Evolutionary conservation across 805 yeast genomes (phyloP).

Genomic region (Candida endomychidarum): DNA sequence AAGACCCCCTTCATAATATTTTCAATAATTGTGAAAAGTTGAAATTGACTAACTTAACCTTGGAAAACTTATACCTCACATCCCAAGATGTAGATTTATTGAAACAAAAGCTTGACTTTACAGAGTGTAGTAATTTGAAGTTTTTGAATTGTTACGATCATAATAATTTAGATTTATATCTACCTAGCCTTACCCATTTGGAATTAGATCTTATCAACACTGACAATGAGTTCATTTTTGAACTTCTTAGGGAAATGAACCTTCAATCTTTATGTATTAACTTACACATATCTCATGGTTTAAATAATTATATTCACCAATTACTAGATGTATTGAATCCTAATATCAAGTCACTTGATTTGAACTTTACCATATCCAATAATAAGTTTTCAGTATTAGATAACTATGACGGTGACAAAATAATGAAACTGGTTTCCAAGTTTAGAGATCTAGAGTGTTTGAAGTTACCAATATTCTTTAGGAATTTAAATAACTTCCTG

Average conservation of each 20-base stretch:
- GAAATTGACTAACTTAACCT: slow-evolving; percentile 9
- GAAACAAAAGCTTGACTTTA: slow-evolving; percentile 9
- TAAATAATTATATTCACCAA: slow-evolving; percentile 5
- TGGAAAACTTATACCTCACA: slow-evolving; percentile 16
- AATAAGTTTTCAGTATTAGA: slow-evolving; percentile 9
- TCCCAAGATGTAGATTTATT: slow-evolving; percentile 8
- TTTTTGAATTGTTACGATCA: slow-evolving; percentile 15
- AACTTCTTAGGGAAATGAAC: slow-evolving; percentile 3
- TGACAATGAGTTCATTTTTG: slow-evolving; percentile 8
- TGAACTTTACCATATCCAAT: slow-evolving; percentile 11
- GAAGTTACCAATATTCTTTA: slow-evolving; percentile 12
- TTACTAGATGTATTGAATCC: slow-evolving; percentile 3
- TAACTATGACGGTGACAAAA: slow-evolving; percentile 1
- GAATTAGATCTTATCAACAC: slow-evolving; percentile 13
- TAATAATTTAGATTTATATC: slow-evolving; percentile 6
- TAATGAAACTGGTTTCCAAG: slow-evolving; percentile 3
- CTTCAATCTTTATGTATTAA: slow-evolving; percentile 9
- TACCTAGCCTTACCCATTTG: slow-evolving; percentile 4
- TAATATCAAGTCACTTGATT: slow-evolving; percentile 6
- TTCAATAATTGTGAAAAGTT: slow-evolving; percentile 10
- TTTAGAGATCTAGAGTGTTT: slow-evolving; percentile 10
- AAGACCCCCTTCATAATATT: slow-evolving; percentile 13
- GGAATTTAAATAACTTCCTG: slow-evolving; percentile 3
- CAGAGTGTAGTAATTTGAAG: slow-evolving; percentile 7
- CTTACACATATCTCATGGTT: slow-evolving; percentile 10